Base-by-base conservation (phyloP, 495 filamentous ascomycete species). In the Hypoxylon subgilvum region DNA sequence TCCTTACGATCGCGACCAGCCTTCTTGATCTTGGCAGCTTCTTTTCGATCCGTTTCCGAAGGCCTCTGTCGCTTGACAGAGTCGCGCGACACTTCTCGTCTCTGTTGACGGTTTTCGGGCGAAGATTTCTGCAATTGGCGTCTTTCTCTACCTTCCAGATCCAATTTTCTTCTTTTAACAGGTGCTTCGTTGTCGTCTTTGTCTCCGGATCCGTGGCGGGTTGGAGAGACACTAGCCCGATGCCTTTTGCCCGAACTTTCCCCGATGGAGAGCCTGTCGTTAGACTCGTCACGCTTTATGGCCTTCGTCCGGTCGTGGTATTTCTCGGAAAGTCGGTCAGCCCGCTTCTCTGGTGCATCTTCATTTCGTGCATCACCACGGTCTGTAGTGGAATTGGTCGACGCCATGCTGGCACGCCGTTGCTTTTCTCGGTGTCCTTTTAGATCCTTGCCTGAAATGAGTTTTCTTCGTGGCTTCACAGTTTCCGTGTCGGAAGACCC, bases 141-240 rank as follows among this genome's bases (percentile, higher is more conserved):
- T 55, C 66, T 74, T 30, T 81, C 77, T 50, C 72, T 77, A 32
- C 63, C 65, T 3, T 80, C 74, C 2, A 49, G 61, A 30, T 83
- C 81, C 17, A 83, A 46, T 16, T 76, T 77, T 36, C 81, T 69
- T 53, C 74, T 69, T 64, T 84, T 84, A 25, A 71, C 46, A 14
- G 79, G 75, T 22, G 65, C 73, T 76, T 88, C 76, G 75, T 78
- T 67, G 71, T 82, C 57, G 51, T 82, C 79, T 52, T 77, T 75
- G 28, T 82, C 82, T 18, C 77, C 72, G 28, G 77, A 76, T 21
- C 78, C 79, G 43, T 77, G 81, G 52, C 84, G 76, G 39, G 88
- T 85, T 2, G 88, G 88, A 3, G 86, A 89, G 10, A 77, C 79
- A 63, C 88, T 90, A 45, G 77, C 75, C 31, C 88, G 82, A 58